These are phyloP conservation scores for Suillus alpinus DNA, from an alignment of 768 basidiomycete genomes.

Conservation along the genomic window DNA sequence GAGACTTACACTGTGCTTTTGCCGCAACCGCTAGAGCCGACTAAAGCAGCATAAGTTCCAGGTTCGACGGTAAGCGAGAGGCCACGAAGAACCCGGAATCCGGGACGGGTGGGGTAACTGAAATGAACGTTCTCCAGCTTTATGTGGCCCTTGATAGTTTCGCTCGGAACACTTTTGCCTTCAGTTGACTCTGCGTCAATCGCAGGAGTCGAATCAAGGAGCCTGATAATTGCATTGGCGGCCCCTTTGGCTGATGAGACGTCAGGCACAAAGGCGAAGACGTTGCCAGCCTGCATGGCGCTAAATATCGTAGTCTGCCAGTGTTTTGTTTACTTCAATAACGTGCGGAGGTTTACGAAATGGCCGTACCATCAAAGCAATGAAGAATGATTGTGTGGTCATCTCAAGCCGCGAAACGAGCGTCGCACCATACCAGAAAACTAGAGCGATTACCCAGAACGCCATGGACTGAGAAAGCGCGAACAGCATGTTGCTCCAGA, in stretches of 20 bases:
- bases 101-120: slow-evolving; percentile 85
- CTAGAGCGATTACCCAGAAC: slow-evolving; percentile 81
- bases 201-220: slow-evolving; percentile 71
- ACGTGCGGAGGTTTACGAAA: not conserved
- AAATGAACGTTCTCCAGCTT: slow-evolving; percentile 81
- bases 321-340: not conserved
- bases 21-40: slow-evolving; percentile 78
- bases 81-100: slow-evolving; percentile 78
- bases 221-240: slow-evolving; percentile 66
- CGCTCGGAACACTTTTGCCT: slow-evolving; percentile 50
- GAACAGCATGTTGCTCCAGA: slow-evolving; percentile 66
- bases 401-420: slow-evolving; percentile 57
- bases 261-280: slow-evolving; percentile 85
- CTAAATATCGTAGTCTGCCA: slow-evolving; percentile 67
- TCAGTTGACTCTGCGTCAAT: slow-evolving; percentile 77
- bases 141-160: slow-evolving; percentile 57
- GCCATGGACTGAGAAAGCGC: slow-evolving; percentile 69
- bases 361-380: slow-evolving; percentile 68
- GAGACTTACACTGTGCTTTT: slow-evolving; percentile 77
- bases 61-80: slow-evolving; percentile 72
- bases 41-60: slow-evolving; percentile 80
- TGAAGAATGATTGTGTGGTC: slow-evolving; percentile 69
- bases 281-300: slow-evolving; percentile 84
- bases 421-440: slow-evolving; percentile 74
- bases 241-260: slow-evolving; percentile 81